Evolutionary conservation across 2,329 filamentous ascomycete species (phyloP).

Genomic region (Pseudodiploospora longispora): DNA sequence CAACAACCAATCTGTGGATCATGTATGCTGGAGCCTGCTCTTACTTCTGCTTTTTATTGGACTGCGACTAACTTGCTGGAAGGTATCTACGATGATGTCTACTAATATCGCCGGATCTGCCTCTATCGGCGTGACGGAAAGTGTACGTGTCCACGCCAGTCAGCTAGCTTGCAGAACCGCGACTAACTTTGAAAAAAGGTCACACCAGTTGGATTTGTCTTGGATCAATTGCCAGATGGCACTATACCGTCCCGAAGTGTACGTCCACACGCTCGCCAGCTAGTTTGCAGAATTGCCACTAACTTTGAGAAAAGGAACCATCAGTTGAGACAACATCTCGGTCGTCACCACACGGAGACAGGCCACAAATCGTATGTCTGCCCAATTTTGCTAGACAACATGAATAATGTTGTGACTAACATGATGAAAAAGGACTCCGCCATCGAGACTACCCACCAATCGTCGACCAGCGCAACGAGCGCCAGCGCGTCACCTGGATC

Average conservation of each 20-base stretch:
- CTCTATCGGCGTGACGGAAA: slow-evolving; percentile 7
- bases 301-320: slow-evolving; percentile 10
- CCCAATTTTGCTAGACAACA: no score
- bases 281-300: slow-evolving; percentile 7
- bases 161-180: background rate
- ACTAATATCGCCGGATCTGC: slow-evolving; percentile 7
- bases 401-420: no score
- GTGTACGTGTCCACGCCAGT: slow-evolving; percentile 8
- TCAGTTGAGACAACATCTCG: slow-evolving; percentile 5
- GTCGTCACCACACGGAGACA: background rate
- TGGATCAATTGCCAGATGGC: background rate
- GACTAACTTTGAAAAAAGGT: slow-evolving; percentile 10
- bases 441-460: no score
- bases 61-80: slow-evolving; percentile 13
- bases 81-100: slow-evolving; percentile 10
- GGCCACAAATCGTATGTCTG: slow-evolving; percentile 3
- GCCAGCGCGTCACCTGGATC: no score
- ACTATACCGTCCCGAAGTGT: slow-evolving; percentile 1
- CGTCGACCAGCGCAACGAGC: no score
- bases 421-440: background rate
- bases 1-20: slow-evolving; percentile 3
- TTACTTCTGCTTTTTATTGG: background rate
- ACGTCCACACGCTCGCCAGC: slow-evolving; percentile 2
- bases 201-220: slow-evolving; percentile 1
- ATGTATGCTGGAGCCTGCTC: slow-evolving; percentile 9